Evolutionary conservation across 2,329 filamentous ascomycete genomes (phyloP).

Genomic region (Pseudogymnoascus sp.): DNA sequence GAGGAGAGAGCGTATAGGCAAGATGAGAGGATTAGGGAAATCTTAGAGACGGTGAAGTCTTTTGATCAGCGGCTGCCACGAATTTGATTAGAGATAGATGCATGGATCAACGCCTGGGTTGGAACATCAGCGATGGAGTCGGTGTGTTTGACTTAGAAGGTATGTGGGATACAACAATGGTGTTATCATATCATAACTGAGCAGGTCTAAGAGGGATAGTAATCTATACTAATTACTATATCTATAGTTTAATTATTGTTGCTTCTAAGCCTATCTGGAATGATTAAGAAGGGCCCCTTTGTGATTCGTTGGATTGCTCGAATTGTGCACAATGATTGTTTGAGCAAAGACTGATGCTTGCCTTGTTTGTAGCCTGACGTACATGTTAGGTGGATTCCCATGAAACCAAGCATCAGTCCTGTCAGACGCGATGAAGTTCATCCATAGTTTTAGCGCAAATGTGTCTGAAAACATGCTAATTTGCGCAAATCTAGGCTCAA

Average conservation of each 20-base stretch:
- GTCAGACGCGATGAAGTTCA: neutral
- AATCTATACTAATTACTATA: neutral
- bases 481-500: neutral
- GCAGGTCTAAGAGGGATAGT: neutral
- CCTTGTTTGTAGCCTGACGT: neutral
- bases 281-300: neutral
- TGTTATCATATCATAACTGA: neutral
- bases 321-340: neutral
- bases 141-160: neutral
- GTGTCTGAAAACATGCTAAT: neutral
- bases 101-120: neutral
- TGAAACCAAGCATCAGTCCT: neutral
- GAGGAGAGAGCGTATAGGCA: slow-evolving; percentile 16
- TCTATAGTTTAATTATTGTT: neutral
- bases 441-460: neutral
- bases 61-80: slow-evolving; percentile 19
- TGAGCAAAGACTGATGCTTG: neutral
- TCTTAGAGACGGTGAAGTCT: slow-evolving; percentile 16
- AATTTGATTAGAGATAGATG: neutral
- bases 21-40: slow-evolving; percentile 16
- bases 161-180: neutral
- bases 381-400: neutral
- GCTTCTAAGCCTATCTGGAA: neutral
- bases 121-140: neutral
- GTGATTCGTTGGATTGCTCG: neutral